Conservation (phyloP, 768 basidiomycete species). For the Gloeophyllum trabeum region DNA sequence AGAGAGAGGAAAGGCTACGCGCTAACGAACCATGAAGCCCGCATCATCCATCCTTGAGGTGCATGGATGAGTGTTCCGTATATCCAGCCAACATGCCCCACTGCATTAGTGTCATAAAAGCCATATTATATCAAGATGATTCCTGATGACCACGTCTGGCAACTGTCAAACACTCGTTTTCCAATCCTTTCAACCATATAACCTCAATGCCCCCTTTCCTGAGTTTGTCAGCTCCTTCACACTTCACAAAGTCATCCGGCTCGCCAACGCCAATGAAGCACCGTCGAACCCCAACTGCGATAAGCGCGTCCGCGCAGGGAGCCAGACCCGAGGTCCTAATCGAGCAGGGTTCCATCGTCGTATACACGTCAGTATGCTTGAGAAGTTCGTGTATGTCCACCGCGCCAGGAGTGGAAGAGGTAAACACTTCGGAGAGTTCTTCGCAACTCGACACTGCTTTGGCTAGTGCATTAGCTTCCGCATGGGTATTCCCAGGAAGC, state of each 20-base stretch:
- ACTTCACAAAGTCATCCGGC: conserved; percentile 89
- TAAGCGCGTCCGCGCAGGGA: conserved; percentile 79
- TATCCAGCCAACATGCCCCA: no score
- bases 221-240: conserved; percentile 74
- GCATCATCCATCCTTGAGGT: no score
- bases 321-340: conserved; percentile 76
- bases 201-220: conserved; percentile 64
- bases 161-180: conserved; percentile 67
- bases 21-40: no score
- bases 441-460: conserved; percentile 50
- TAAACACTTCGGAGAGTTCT: conserved; percentile 35
- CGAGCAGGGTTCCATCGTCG: conserved; percentile 96
- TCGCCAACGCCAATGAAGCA: conserved; percentile 88
- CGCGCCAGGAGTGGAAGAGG: conserved; percentile 18
- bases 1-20: background rate
- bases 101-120: no score
- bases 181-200: conserved; percentile 63
- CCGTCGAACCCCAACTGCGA: conserved; percentile 53
- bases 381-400: conserved; percentile 38
- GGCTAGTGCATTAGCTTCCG: conserved; percentile 85
- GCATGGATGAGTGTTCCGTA: no score
- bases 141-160: conserved; percentile 50
- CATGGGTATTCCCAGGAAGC: conserved; percentile 89
- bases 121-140: no score
- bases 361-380: conserved; percentile 66